These are phyloP conservation scores for Umbelopsis isabellina DNA, from an alignment of 192 early-diverging fungal genomes.

Conservation along the genomic window DNA sequence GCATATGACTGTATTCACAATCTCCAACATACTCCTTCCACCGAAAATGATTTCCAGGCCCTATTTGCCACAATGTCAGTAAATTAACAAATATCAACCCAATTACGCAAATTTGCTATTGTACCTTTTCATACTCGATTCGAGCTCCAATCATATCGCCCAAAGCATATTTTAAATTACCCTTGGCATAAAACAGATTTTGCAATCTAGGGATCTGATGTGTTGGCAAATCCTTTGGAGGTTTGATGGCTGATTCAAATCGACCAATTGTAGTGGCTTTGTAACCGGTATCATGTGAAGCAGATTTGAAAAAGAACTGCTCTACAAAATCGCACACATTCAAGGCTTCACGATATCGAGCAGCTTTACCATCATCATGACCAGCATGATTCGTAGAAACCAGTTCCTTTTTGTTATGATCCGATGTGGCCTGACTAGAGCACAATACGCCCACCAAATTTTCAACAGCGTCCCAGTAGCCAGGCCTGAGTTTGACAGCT, in stretches of 20 bases:
- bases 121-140: slow-evolving; percentile 74
- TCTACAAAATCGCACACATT: slow-evolving; percentile 84
- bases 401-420: slow-evolving; percentile 4
- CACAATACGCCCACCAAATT: slow-evolving; percentile 85
- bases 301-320: slow-evolving; percentile 46
- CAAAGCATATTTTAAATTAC: slow-evolving; percentile 80
- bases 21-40: slow-evolving; percentile 47
- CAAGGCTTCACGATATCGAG: slow-evolving; percentile 78
- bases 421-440: slow-evolving; percentile 30
- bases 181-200: slow-evolving; percentile 87
- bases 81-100: not conserved
- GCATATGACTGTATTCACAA: slow-evolving; percentile 49
- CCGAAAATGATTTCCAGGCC: slow-evolving; percentile 76
- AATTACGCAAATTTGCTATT: not conserved
- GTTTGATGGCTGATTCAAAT: slow-evolving; percentile 31
- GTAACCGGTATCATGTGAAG: slow-evolving; percentile 26
- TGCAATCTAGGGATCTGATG: slow-evolving; percentile 74
- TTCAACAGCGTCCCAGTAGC: slow-evolving; percentile 92
- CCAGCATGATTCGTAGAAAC: not conserved
- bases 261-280: not conserved
- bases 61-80: not conserved
- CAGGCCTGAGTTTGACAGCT: slow-evolving; percentile 81
- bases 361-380: slow-evolving; percentile 22
- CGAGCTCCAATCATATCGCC: slow-evolving; percentile 72
- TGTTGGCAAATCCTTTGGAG: slow-evolving; percentile 50